phyloP scores from a whole-genome alignment of 352 stramenopile genomes.

The Phytophthora hybrid region DNA sequence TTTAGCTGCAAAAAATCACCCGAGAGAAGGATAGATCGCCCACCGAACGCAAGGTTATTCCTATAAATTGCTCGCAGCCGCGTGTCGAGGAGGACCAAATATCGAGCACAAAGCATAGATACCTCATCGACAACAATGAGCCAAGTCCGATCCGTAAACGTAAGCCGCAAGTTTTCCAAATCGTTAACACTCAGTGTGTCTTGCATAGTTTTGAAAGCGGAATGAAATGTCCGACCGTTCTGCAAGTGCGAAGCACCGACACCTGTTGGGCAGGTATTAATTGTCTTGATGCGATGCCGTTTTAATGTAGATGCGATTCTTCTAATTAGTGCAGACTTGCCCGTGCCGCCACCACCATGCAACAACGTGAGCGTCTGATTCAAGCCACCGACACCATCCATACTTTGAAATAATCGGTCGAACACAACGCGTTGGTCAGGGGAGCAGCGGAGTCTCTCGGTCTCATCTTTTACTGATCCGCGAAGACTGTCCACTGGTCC shows the following conservation, averaged over 20 bases:
- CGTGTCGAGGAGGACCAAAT: conserved; percentile 23
- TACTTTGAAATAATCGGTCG: conserved; percentile 4
- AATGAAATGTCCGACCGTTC: conserved; percentile 14
- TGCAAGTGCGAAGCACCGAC: conserved; percentile 20
- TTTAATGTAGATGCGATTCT: not conserved
- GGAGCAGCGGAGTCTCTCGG: conserved; percentile 1
- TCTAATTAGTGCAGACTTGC: conserved; percentile 12
- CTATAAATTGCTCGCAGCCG: conserved; percentile 25
- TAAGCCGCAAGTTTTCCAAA: conserved; percentile 20
- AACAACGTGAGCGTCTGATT: conserved; percentile 12
- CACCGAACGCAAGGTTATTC: conserved; percentile 18
- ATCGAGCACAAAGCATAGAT: conserved; percentile 25
- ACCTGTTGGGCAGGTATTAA: conserved; percentile 22
- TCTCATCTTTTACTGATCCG: not conserved
- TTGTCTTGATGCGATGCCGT: not conserved
- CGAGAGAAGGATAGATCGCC: conserved; percentile 16
- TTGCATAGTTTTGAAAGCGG: conserved; percentile 8
- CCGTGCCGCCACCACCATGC: conserved; percentile 20
- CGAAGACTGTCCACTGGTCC: too few species aligned
- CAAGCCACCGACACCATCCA: not conserved
- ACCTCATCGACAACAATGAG: conserved; percentile 35
- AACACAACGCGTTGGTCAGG: conserved; percentile 16
- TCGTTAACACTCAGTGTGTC: conserved; percentile 3
- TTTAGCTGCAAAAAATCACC: conserved; percentile 29
- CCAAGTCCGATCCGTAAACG: conserved; percentile 20